phyloP scores from a whole-genome alignment of 139 green algal genomes.

The Volvox africanus region DNA sequence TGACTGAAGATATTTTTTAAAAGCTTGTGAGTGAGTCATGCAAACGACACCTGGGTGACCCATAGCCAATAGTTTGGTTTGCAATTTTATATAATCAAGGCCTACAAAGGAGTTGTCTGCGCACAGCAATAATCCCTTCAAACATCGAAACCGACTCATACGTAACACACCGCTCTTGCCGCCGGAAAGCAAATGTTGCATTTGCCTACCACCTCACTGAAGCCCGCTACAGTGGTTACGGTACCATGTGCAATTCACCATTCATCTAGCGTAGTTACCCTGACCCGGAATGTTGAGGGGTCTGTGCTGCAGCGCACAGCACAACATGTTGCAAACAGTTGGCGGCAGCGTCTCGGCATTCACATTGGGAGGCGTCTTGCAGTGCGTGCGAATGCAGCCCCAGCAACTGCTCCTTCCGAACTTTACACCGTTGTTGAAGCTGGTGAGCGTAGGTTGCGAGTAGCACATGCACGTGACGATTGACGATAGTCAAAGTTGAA shows the following conservation, averaged over 20 bases:
- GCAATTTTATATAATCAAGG: too few species aligned
- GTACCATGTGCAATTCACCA: neutral
- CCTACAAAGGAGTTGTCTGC: too few species aligned
- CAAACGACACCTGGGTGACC: too few species aligned
- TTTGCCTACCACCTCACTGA: neutral
- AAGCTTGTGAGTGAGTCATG: too few species aligned
- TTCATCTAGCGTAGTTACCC: neutral
- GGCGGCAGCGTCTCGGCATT: neutral
- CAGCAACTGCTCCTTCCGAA: neutral
- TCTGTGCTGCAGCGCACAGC: neutral
- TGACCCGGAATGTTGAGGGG: neutral
- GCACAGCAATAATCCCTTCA: too few species aligned
- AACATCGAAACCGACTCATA: too few species aligned
- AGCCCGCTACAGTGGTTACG: neutral
- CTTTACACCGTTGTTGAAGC: constrained; percentile 1
- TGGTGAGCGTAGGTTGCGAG: neutral
- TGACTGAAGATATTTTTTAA: too few species aligned
- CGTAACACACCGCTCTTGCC: too few species aligned
- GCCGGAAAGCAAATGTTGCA: neutral
- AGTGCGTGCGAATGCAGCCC: neutral
- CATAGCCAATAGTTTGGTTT: too few species aligned
- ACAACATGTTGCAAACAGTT: neutral
- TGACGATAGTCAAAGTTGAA: neutral
- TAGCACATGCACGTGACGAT: neutral
- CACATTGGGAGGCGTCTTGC: neutral